These are phyloP conservation scores for Tympanopsis confertula DNA, from an alignment of 2,329 filamentous ascomycete genomes.

Conservation along the genomic window DNA sequence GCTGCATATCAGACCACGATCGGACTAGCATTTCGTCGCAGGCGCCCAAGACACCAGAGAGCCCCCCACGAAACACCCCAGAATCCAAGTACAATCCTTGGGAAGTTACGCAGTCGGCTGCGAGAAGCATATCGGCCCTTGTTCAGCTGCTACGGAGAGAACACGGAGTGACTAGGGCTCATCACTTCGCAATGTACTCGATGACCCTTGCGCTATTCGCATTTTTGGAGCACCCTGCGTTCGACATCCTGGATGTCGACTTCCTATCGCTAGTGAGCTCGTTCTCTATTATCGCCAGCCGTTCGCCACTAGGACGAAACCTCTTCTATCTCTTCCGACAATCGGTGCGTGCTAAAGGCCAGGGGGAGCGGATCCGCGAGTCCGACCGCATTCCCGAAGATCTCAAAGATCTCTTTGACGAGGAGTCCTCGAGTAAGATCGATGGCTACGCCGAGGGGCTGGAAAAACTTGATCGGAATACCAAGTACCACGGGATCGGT, in stretches of 20 bases:
- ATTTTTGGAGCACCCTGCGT: constrained; percentile 13
- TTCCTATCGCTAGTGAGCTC: constrained; percentile 19
- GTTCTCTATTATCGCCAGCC: constrained; percentile 17
- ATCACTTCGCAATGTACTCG: constrained; percentile 22
- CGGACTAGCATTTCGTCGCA: constrained; percentile 6
- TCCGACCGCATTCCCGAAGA: constrained; percentile 12
- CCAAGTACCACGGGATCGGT: constrained; percentile 14
- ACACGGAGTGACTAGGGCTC: constrained; percentile 18
- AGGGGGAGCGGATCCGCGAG: constrained; percentile 14
- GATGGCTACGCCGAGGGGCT: constrained; percentile 19
- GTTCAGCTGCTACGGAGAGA: constrained; percentile 16
- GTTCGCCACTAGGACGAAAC: constrained; percentile 17
- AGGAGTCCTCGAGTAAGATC: constrained; percentile 8
- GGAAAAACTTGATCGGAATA: constrained; percentile 17
- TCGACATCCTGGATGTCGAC: constrained; percentile 18
- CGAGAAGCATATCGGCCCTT: constrained; percentile 15
- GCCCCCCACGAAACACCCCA: constrained; percentile 8
- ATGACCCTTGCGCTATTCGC: constrained; percentile 22
- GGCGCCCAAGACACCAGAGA: constrained; percentile 10
- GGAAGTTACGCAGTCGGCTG: constrained; percentile 14
- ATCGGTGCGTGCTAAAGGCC: constrained; percentile 6
- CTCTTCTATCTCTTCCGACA: constrained; percentile 21
- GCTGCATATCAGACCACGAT: constrained; percentile 9
- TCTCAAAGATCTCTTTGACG: constrained; percentile 14
- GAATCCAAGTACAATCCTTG: constrained; percentile 9